Evolutionary conservation across 768 basidiomycete genomes (phyloP).

Genomic region (Pleurotus giganteus): DNA sequence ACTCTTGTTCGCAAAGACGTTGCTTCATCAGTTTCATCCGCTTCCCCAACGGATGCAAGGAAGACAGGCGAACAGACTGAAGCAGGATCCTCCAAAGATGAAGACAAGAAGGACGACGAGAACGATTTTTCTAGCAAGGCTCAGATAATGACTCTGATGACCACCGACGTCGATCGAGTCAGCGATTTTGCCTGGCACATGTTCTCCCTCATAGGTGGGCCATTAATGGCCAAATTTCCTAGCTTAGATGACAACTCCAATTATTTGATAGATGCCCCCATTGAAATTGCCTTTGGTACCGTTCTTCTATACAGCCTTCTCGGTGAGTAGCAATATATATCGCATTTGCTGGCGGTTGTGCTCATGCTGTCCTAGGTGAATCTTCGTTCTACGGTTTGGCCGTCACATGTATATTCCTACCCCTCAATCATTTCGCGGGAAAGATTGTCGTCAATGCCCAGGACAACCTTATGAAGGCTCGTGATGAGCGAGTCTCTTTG

Average conservation of each 20-base stretch:
- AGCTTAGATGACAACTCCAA: slow-evolving; percentile 2
- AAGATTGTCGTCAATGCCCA: slow-evolving; percentile 73
- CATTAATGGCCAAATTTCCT: background rate
- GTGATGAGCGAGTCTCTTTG: slow-evolving; percentile 84
- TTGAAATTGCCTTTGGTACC: slow-evolving; percentile 74
- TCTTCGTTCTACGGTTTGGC: slow-evolving; percentile 79
- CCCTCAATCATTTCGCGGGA: slow-evolving; percentile 82
- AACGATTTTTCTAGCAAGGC: slow-evolving; percentile 66
- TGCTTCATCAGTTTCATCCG: slow-evolving; percentile 53
- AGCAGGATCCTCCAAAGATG: background rate
- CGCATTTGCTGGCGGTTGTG: background rate
- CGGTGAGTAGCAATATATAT: slow-evolving; percentile 37
- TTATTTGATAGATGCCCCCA: slow-evolving; percentile 57
- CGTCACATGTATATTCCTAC: slow-evolving; percentile 67
- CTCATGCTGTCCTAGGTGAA: slow-evolving; percentile 34
- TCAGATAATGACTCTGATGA: slow-evolving; percentile 95
- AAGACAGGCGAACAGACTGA: background rate
- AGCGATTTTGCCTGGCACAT: slow-evolving; percentile 82
- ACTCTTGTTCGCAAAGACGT: slow-evolving; percentile 84
- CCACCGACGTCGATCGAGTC: slow-evolving; percentile 89
- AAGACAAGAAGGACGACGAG: slow-evolving; percentile 38
- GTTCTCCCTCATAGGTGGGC: slow-evolving; percentile 69
- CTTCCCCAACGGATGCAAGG: slow-evolving; percentile 12
- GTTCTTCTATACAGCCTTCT: slow-evolving; percentile 76
- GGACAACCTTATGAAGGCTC: slow-evolving; percentile 87